Percentiles rank a stretch among this genome's conserved stretches.
phyloP scores from a whole-genome alignment of 1,284 basidiomycete species.

The Ustilago sp. region DNA sequence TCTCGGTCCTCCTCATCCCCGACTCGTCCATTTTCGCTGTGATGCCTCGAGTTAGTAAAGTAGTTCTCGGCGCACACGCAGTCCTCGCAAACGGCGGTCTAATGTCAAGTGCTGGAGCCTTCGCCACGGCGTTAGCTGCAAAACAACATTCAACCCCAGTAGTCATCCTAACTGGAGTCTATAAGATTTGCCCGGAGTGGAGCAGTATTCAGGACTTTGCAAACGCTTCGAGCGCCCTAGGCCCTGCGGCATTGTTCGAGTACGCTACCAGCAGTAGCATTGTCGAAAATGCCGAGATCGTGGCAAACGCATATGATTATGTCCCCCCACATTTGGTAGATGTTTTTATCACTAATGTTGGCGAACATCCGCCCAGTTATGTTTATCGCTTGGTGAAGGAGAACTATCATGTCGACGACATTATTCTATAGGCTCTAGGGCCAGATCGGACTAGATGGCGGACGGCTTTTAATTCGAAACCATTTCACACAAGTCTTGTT shows the following conservation, averaged over 20 bases:
- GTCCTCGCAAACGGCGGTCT: slow-evolving; percentile 96
- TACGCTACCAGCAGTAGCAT: slow-evolving; percentile 67
- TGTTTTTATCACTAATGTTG: slow-evolving; percentile 91
- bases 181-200: slow-evolving; percentile 95
- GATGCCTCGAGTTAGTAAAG: slow-evolving; percentile 96
- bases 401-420: slow-evolving; percentile 61
- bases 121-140: slow-evolving; percentile 88
- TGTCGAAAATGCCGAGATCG: slow-evolving; percentile 87
- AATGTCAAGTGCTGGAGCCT: slow-evolving; percentile 86
- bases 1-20: slow-evolving; percentile 93
- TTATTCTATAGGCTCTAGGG: slow-evolving; percentile 32
- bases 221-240: slow-evolving; percentile 5
- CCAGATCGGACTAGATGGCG: not conserved
- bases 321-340: slow-evolving; percentile 90
- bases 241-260: slow-evolving; percentile 73
- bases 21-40: slow-evolving; percentile 94
- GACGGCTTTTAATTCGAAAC: not conserved
- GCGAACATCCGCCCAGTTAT: slow-evolving; percentile 69
- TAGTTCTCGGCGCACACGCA: slow-evolving; percentile 90
- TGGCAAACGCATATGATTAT: slow-evolving; percentile 94
- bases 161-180: slow-evolving; percentile 92
- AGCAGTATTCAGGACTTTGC: slow-evolving; percentile 73
- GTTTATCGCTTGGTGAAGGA: slow-evolving; percentile 69
- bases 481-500: not conserved
- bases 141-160: slow-evolving; percentile 91